These are phyloP conservation scores for Letharia columbiana DNA, from an alignment of 495 filamentous ascomycete species.

Conservation along the genomic window DNA sequence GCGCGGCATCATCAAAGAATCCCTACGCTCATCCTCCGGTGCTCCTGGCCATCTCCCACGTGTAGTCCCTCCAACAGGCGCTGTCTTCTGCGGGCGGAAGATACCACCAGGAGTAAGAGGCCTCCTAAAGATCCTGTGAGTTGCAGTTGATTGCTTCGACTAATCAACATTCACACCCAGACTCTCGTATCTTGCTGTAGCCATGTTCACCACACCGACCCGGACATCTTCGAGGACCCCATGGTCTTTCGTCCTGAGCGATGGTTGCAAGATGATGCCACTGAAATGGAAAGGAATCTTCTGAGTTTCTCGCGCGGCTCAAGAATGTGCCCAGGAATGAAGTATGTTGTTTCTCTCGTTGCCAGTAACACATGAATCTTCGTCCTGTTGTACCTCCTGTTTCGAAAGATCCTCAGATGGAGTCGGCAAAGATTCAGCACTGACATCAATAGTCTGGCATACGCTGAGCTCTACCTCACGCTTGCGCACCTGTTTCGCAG, in stretches of 20 bases:
- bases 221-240: constrained; percentile 6
- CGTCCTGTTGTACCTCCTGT: background rate
- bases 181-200: constrained; percentile 31
- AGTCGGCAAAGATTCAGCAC: background rate
- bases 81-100: constrained; percentile 27
- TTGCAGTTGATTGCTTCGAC: background rate
- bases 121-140: background rate
- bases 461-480: constrained; percentile 35
- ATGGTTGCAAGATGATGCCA: constrained; percentile 32
- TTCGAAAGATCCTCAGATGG: background rate
- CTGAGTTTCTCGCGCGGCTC: constrained; percentile 40
- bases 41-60: constrained; percentile 24
- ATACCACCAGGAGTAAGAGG: constrained; percentile 27
- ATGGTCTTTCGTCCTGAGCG: constrained; percentile 35
- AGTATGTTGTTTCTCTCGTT: constrained; percentile 13
- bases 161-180: background rate
- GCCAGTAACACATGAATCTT: background rate
- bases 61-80: constrained; percentile 15
- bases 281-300: constrained; percentile 30
- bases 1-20: constrained; percentile 38
- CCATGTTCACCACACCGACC: constrained; percentile 26
- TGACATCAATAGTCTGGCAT: constrained; percentile 28
- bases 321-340: constrained; percentile 40
- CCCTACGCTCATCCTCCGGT: constrained; percentile 33
- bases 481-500: constrained; percentile 34